phyloP scores from a whole-genome alignment of 345 rosid genomes.

The Populus tremula region DNA sequence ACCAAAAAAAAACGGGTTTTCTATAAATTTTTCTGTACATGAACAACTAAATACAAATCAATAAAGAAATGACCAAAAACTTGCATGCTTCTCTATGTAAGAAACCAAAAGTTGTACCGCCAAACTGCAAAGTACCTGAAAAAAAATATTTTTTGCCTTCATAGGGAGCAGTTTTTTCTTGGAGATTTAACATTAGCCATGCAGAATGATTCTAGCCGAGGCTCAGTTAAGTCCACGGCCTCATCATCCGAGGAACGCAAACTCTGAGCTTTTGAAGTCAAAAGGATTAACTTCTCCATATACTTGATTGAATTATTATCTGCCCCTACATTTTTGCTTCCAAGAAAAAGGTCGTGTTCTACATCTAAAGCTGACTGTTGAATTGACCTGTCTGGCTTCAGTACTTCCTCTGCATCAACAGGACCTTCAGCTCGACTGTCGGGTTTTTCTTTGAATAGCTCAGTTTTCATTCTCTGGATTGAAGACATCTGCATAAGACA shows the following conservation, averaged over 20 bases:
- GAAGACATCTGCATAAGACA: conserved; percentile 40
- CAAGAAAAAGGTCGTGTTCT: conserved; percentile 1
- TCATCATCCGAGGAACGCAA: conserved; percentile 55
- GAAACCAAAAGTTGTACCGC: conserved; percentile 13
- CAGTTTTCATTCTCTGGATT: conserved; percentile 23
- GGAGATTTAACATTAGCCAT: conserved; percentile 45
- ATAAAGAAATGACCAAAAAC: conserved; percentile 1
- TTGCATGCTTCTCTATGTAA: conserved; percentile 18
- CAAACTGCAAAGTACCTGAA: conserved; percentile 3
- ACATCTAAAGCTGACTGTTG: conserved; percentile 23
- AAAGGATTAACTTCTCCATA: conserved; percentile 40
- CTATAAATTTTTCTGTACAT: background rate
- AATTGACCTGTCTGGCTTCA: conserved; percentile 6
- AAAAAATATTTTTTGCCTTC: background rate
- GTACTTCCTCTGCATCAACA: conserved; percentile 26
- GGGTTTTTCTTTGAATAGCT: conserved; percentile 19
- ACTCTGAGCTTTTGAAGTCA: conserved; percentile 55
- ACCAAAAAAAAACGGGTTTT: background rate
- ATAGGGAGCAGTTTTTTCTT: conserved; percentile 27
- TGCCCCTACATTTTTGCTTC: conserved; percentile 8
- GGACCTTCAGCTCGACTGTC: conserved; percentile 29
- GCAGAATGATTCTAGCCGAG: conserved; percentile 79
- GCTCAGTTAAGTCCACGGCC: conserved; percentile 76
- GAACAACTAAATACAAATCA: conserved; percentile 2
- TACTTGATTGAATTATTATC: conserved; percentile 30